Evolutionary conservation across 2,329 filamentous ascomycete genomes (phyloP).

Genomic region (Arthrinium phaeospermum): DNA sequence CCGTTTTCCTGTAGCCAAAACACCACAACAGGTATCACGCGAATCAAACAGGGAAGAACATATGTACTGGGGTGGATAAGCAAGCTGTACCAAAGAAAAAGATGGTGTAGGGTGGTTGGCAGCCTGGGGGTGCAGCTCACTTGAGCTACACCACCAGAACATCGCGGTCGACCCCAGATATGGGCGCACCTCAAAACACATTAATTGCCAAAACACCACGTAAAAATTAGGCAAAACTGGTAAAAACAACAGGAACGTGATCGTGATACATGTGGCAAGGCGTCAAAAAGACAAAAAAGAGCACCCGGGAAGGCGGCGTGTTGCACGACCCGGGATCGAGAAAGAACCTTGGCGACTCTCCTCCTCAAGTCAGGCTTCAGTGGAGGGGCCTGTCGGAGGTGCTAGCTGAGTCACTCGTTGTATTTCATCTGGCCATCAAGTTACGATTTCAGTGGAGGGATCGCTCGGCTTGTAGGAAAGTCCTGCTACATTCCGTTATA

Average conservation of each 20-base stretch:
- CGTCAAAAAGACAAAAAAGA: neutral
- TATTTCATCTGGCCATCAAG: constrained; percentile 14
- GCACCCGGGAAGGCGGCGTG: neutral
- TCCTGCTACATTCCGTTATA: neutral
- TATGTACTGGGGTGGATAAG: neutral
- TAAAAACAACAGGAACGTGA: neutral
- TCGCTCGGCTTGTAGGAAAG: neutral
- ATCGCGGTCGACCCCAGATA: neutral
- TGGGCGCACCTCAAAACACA: neutral
- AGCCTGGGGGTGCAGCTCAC: neutral
- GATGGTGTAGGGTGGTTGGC: neutral
- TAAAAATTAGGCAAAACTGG: neutral
- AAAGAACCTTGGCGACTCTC: constrained; percentile 11
- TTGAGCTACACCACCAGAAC: neutral
- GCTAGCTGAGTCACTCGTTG: constrained; percentile 14
- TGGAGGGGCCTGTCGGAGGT: constrained; percentile 1
- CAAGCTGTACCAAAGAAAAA: neutral
- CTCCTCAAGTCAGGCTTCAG: constrained; percentile 10
- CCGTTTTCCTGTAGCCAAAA: neutral
- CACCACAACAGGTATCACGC: neutral
- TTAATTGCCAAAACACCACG: neutral
- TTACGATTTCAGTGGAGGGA: constrained; percentile 1
- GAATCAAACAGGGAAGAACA: neutral
- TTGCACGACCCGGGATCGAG: neutral
- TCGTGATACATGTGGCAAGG: neutral